Evolutionary conservation across 2,329 filamentous ascomycete genomes (phyloP).

Genomic region (Pseudogymnoascus verrucosus): DNA sequence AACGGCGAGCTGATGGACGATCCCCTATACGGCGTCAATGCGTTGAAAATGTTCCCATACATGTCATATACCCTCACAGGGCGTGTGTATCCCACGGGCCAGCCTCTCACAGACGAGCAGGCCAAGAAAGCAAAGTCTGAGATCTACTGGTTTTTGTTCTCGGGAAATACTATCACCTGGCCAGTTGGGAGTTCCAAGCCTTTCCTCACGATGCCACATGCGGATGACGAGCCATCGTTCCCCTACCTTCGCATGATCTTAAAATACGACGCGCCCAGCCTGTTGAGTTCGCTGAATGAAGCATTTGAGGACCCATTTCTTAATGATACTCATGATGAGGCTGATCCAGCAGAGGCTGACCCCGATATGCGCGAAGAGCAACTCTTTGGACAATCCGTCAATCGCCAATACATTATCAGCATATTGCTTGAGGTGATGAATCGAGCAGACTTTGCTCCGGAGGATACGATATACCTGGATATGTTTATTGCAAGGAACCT

Average conservation of each 20-base stretch:
- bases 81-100: slow-evolving; percentile 82
- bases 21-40: slow-evolving; percentile 59
- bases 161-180: slow-evolving; percentile 69
- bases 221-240: slow-evolving; percentile 63
- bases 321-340: slow-evolving; percentile 66
- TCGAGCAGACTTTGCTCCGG: slow-evolving; percentile 60
- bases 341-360: slow-evolving; percentile 43
- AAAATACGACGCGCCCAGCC: slow-evolving; percentile 82
- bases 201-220: slow-evolving; percentile 51
- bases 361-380: slow-evolving; percentile 54
- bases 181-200: slow-evolving; percentile 54
- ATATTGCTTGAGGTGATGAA: slow-evolving; percentile 90
- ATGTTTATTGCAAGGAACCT: slow-evolving; percentile 97
- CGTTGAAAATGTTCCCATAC: slow-evolving; percentile 89
- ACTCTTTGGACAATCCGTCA: slow-evolving; percentile 64
- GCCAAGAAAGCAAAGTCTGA: slow-evolving; percentile 74
- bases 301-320: slow-evolving; percentile 93
- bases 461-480: slow-evolving; percentile 89
- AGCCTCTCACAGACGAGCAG: slow-evolving; percentile 62
- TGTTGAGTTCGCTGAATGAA: slow-evolving; percentile 92
- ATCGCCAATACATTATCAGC: slow-evolving; percentile 85
- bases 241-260: slow-evolving; percentile 78
- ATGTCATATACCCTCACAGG: slow-evolving; percentile 86
- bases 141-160: slow-evolving; percentile 90
- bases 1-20: slow-evolving; percentile 49